phyloP scores from a whole-genome alignment of 1,284 basidiomycete genomes.

The Blastosporella zonata region DNA sequence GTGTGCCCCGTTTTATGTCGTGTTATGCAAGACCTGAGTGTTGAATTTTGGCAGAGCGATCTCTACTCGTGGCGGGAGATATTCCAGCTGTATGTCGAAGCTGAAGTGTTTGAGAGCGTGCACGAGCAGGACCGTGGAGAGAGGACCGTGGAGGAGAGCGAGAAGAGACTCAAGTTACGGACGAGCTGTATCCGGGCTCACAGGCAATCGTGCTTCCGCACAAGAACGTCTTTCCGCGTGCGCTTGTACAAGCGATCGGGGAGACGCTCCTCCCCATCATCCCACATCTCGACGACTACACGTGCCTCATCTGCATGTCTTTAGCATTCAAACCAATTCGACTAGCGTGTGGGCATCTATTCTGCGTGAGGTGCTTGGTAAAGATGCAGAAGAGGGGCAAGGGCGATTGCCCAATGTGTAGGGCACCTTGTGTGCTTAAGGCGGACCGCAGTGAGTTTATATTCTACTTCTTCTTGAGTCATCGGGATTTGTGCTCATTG shows the following conservation, averaged over 20 bases:
- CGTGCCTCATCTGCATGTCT: slow-evolving; percentile 79
- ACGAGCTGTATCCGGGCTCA: no score
- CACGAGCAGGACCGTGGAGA: slow-evolving; percentile 77
- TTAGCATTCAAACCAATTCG: slow-evolving; percentile 90
- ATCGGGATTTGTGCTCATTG: neutral
- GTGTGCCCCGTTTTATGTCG: slow-evolving; percentile 23
- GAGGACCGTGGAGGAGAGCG: slow-evolving; percentile 69
- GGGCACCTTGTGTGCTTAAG: slow-evolving; percentile 69
- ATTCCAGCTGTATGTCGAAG: slow-evolving; percentile 85
- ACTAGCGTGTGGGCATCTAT: slow-evolving; percentile 84
- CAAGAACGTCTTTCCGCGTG: slow-evolving; percentile 19
- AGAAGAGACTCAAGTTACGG: slow-evolving; percentile 65
- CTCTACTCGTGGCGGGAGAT: slow-evolving; percentile 93
- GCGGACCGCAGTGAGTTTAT: slow-evolving; percentile 69
- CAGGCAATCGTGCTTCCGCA: slow-evolving; percentile 4
- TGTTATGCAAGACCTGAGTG: slow-evolving; percentile 15
- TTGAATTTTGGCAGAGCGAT: slow-evolving; percentile 45
- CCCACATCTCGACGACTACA: slow-evolving; percentile 79
- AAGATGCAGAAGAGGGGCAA: slow-evolving; percentile 90
- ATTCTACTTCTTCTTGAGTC: neutral
- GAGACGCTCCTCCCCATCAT: slow-evolving; percentile 83
- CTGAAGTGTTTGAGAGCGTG: slow-evolving; percentile 83
- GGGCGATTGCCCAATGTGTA: slow-evolving; percentile 84
- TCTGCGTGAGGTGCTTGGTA: slow-evolving; percentile 89
- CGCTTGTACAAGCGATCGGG: slow-evolving; percentile 81